These are phyloP conservation scores for Pseudogymnoascus sp. DNA, from an alignment of 2,329 filamentous ascomycete species.

Conservation along the genomic window DNA sequence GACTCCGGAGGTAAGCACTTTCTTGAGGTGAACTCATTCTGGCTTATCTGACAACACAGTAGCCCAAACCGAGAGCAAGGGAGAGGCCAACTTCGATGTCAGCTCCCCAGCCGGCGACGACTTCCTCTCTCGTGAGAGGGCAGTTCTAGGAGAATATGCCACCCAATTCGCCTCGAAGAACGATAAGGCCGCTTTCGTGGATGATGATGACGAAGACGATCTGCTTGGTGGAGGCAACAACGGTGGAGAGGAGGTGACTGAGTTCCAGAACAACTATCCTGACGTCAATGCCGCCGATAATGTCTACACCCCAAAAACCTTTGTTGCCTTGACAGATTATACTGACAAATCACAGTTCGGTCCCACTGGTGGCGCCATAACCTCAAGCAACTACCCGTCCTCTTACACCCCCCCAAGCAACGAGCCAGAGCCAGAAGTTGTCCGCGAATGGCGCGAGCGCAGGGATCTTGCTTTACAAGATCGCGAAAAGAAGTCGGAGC, in stretches of 20 bases:
- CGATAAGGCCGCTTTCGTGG: constrained; percentile 57
- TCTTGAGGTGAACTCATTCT: background rate
- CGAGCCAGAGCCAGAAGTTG: constrained; percentile 81
- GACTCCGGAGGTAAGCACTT: constrained; percentile 38
- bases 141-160: constrained; percentile 83
- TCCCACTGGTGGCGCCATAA: constrained; percentile 63
- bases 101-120: constrained; percentile 60
- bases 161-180: constrained; percentile 75
- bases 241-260: constrained; percentile 32
- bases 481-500: constrained; percentile 72
- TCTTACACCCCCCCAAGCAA: constrained; percentile 35
- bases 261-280: constrained; percentile 85
- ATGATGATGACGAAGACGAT: constrained; percentile 56
- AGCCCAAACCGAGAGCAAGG: constrained; percentile 62
- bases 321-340: background rate
- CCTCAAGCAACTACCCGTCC: constrained; percentile 42
- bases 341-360: background rate
- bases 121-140: constrained; percentile 87
- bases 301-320: constrained; percentile 36
- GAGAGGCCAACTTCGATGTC: constrained; percentile 38
- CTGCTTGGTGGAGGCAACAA: constrained; percentile 56
- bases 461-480: constrained; percentile 75
- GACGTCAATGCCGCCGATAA: constrained; percentile 62
- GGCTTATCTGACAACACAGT: constrained; percentile 19
- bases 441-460: constrained; percentile 86